A percentile compares a stretch with the other conserved stretches of the same genome.
Evolutionary conservation across 148 eudicot species (phyloP).

Genomic region (Camellia japonica): DNA sequence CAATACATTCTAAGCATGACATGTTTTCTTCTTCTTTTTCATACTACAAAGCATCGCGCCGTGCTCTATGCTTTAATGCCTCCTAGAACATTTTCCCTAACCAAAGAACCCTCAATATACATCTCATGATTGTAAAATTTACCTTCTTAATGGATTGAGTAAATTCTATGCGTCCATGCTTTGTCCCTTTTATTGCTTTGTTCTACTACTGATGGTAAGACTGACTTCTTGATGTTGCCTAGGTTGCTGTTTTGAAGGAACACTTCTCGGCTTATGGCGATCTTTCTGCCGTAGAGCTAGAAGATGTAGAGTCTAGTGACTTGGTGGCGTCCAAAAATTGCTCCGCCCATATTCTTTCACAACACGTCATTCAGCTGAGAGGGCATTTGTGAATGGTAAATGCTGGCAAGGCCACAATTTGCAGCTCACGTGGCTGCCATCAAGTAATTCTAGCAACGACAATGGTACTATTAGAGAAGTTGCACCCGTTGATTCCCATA

Average conservation of each 20-base stretch:
- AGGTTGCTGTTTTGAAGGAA: constrained; percentile 69
- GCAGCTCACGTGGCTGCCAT: constrained; percentile 58
- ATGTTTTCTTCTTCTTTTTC: not conserved
- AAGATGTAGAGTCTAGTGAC: constrained; percentile 37
- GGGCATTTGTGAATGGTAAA: constrained; percentile 67
- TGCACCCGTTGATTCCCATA: constrained; percentile 25
- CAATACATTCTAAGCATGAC: not conserved
- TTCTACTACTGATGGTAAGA: not conserved
- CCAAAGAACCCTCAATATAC: not conserved
- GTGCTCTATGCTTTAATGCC: not conserved
- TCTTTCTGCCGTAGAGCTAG: constrained; percentile 55
- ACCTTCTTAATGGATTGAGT: not conserved
- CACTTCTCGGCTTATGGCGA: constrained; percentile 65
- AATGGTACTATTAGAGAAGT: constrained; percentile 31
- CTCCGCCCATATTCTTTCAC: constrained; percentile 59
- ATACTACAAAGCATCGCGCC: not conserved
- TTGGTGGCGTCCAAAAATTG: constrained; percentile 34
- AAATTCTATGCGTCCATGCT: not conserved
- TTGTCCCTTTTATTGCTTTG: not conserved
- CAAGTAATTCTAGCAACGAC: constrained; percentile 36
- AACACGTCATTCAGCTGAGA: constrained; percentile 76
- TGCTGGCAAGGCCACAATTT: constrained; percentile 63
- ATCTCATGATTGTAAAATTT: constrained; percentile 3
- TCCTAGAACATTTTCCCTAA: not conserved
- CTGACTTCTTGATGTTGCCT: constrained; percentile 18